A percentile compares a stretch with the other conserved stretches of the same genome.
Evolutionary conservation across 768 basidiomycete species (phyloP).

Genomic region (Agaricus sinodeliciosus): DNA sequence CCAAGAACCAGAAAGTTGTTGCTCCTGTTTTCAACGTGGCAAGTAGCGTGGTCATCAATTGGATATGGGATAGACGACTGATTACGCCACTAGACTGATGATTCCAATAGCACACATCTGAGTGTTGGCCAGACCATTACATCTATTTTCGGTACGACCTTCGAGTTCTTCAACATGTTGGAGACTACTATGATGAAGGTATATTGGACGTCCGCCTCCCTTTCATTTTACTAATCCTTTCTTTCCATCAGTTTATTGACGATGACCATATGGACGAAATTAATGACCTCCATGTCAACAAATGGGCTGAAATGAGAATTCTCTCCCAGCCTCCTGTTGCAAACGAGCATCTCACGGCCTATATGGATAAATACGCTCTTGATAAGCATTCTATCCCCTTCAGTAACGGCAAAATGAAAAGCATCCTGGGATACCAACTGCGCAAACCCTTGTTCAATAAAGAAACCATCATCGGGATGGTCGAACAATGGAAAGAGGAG

Average conservation of each 20-base stretch:
- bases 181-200: slow-evolving; percentile 66
- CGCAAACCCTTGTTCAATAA: slow-evolving; percentile 56
- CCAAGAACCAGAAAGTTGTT: slow-evolving; percentile 48
- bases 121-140: slow-evolving; percentile 63
- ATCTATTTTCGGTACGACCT: slow-evolving; percentile 69
- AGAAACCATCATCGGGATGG: slow-evolving; percentile 57
- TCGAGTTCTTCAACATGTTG: slow-evolving; percentile 73
- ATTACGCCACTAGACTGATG: slow-evolving; percentile 49
- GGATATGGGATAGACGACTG: not conserved
- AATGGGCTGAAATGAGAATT: slow-evolving; percentile 78
- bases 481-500: slow-evolving; percentile 79
- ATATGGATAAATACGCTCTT: slow-evolving; percentile 70
- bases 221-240: not conserved
- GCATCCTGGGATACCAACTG: slow-evolving; percentile 62
- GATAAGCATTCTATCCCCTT: slow-evolving; percentile 66
- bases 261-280: slow-evolving; percentile 74
- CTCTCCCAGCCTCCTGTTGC: slow-evolving; percentile 64
- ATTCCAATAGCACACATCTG: slow-evolving; percentile 62
- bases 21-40: slow-evolving; percentile 85
- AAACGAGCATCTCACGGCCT: slow-evolving; percentile 68
- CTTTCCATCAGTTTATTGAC: slow-evolving; percentile 17
- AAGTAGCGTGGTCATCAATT: slow-evolving; percentile 14
- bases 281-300: slow-evolving; percentile 76
- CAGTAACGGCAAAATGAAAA: slow-evolving; percentile 67
- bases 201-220: slow-evolving; percentile 5